These are phyloP conservation scores for Danielozyma ontarioensis DNA, from an alignment of 805 yeast genomes.

Conservation along the genomic window DNA sequence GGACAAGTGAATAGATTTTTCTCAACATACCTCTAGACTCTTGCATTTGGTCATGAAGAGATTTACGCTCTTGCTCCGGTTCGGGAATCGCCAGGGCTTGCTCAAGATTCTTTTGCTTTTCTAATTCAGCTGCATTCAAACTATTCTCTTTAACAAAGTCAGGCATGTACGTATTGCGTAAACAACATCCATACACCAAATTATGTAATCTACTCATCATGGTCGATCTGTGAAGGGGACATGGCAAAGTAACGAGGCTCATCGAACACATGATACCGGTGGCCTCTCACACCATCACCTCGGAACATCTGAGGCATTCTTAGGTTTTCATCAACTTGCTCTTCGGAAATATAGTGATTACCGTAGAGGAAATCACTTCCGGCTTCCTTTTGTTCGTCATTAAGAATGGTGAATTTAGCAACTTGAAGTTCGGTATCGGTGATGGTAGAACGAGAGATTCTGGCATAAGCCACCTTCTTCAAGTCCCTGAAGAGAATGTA, in stretches of 20 bases:
- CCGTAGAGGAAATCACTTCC: slow-evolving; percentile 44
- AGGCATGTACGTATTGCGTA: slow-evolving; percentile 4
- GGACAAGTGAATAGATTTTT: neutral
- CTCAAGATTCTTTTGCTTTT: slow-evolving; percentile 6
- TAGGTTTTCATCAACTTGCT: slow-evolving; percentile 51
- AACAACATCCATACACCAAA: neutral
- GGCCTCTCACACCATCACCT: slow-evolving; percentile 93
- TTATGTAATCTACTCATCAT: neutral
- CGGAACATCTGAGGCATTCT: slow-evolving; percentile 75
- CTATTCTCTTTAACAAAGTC: slow-evolving; percentile 9
- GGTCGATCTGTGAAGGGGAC: slow-evolving; percentile 6
- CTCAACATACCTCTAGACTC: slow-evolving; percentile 32
- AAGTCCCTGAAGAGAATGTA: slow-evolving; percentile 85
- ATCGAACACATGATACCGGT: slow-evolving; percentile 89
- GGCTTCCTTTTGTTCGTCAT: slow-evolving; percentile 26
- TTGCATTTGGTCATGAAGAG: slow-evolving; percentile 37
- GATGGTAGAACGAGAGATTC: slow-evolving; percentile 87
- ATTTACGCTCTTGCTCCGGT: slow-evolving; percentile 23
- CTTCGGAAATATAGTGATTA: slow-evolving; percentile 52
- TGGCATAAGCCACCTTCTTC: slow-evolving; percentile 87
- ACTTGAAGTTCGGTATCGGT: slow-evolving; percentile 97
- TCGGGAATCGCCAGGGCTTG: slow-evolving; percentile 4
- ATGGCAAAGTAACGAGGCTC: slow-evolving; percentile 76
- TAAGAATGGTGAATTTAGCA: slow-evolving; percentile 75
- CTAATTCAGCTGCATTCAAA: slow-evolving; percentile 1